phyloP scores from a whole-genome alignment of 345 rosid species.

The Pseudoturritis turrita region DNA sequence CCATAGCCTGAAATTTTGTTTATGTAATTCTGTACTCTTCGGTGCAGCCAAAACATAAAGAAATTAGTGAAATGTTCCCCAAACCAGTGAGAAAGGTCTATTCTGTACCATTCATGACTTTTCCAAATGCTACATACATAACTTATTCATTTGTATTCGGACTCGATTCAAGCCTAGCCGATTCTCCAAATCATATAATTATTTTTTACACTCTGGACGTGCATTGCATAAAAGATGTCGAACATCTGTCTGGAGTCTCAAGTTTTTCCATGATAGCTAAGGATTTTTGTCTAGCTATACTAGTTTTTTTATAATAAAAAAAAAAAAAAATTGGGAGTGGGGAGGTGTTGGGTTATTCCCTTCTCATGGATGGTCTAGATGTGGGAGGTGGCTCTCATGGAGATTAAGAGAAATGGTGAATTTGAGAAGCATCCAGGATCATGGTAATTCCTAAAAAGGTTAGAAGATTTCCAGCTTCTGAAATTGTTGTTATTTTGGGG shows the following conservation, averaged over 20 bases:
- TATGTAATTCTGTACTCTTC: slow-evolving; percentile 45
- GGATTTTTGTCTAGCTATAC: background rate
- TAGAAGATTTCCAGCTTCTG: background rate
- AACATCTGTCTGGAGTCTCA: background rate
- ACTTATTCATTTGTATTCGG: slow-evolving; percentile 49
- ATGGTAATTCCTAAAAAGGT: background rate
- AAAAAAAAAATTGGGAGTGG: background rate
- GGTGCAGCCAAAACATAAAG: slow-evolving; percentile 23
- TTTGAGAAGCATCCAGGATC: background rate
- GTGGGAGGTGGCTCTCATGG: slow-evolving; percentile 28
- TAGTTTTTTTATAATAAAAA: background rate
- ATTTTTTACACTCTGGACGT: slow-evolving; percentile 27
- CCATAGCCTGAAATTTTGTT: slow-evolving; percentile 19
- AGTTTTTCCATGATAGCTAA: background rate
- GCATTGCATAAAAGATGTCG: background rate
- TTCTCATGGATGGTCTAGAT: slow-evolving; percentile 36
- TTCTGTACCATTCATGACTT: background rate
- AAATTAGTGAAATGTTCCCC: slow-evolving; percentile 6
- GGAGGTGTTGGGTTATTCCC: slow-evolving; percentile 19
- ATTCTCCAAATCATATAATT: slow-evolving; percentile 55
- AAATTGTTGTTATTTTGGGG: background rate
- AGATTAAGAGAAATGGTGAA: background rate
- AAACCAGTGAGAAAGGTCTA: background rate
- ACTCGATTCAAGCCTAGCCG: slow-evolving; percentile 49
- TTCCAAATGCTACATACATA: background rate